A percentile compares a stretch with the other conserved stretches of the same genome.
phyloP scores from a whole-genome alignment of 768 basidiomycete genomes.

The Suillus hirtellus region DNA sequence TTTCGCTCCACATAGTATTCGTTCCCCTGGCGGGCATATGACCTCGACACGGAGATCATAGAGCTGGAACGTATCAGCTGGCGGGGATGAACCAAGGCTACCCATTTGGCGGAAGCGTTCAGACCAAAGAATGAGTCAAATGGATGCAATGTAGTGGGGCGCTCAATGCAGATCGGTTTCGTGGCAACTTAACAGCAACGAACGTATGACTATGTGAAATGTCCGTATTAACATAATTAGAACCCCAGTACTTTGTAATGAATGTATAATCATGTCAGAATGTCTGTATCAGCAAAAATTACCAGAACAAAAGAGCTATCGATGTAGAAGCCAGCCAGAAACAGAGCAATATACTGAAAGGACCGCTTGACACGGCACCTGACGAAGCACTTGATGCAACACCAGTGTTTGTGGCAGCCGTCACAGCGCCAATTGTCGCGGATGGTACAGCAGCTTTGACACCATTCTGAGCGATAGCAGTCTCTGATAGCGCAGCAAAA shows the following conservation, averaged over 20 bases:
- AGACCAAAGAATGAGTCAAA: neutral
- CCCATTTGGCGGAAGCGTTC: neutral
- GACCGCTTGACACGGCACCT: conserved; percentile 2
- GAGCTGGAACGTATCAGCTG: conserved; percentile 51
- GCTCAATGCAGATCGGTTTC: neutral
- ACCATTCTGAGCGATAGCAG: conserved; percentile 29
- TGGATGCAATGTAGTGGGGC: neutral
- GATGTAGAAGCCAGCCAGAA: conserved; percentile 7
- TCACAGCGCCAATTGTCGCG: conserved; percentile 5
- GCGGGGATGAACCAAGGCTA: neutral
- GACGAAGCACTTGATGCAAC: neutral
- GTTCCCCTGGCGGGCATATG: conserved; percentile 55
- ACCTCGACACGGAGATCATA: conserved; percentile 68
- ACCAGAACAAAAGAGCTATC: neutral
- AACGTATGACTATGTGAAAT: neutral
- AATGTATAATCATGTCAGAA: neutral
- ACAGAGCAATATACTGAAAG: conserved; percentile 7
- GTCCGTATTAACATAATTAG: neutral
- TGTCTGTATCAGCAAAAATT: neutral
- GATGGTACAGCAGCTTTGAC: conserved; percentile 4
- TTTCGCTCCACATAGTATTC: conserved; percentile 65
- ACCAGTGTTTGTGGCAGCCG: conserved; percentile 4
- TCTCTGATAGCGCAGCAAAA: conserved; percentile 44
- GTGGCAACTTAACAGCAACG: neutral
- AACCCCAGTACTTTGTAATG: neutral